phyloP scores from a whole-genome alignment of 2,329 filamentous ascomycete genomes.

The Scortechinia acanthostroma region DNA sequence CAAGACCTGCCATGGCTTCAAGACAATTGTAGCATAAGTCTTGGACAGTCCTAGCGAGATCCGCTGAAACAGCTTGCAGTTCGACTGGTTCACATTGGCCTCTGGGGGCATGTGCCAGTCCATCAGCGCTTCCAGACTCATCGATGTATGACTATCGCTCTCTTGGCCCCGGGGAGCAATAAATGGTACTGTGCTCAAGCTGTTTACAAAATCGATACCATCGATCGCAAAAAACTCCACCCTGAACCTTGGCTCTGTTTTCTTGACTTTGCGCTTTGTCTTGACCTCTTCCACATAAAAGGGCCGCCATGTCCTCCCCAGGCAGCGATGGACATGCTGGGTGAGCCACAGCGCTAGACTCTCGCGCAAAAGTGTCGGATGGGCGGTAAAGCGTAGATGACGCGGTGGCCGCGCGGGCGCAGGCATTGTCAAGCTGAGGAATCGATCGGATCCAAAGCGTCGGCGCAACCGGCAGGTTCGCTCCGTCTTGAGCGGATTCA shows the following conservation, averaged over 20 bases:
- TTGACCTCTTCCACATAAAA: conserved; percentile 31
- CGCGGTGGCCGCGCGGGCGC: conserved; percentile 15
- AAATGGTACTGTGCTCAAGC: neutral
- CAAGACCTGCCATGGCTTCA: conserved; percentile 25
- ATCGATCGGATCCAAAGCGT: conserved; percentile 34
- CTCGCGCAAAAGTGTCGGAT: conserved; percentile 15
- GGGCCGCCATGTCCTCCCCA: conserved; percentile 30
- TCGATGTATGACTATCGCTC: conserved; percentile 19
- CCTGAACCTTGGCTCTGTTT: conserved; percentile 17
- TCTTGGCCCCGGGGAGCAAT: neutral
- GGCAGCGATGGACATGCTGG: conserved; percentile 21
- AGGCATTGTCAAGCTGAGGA: conserved; percentile 27
- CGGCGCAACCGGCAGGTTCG: conserved; percentile 31
- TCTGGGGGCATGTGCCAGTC: conserved; percentile 31
- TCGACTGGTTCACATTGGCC: conserved; percentile 22
- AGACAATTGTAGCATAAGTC: conserved; percentile 24
- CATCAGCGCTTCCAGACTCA: conserved; percentile 25
- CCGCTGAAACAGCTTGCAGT: conserved; percentile 33
- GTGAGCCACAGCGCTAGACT: conserved; percentile 27
- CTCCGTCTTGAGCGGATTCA: conserved; percentile 30
- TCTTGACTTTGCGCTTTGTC: conserved; percentile 14
- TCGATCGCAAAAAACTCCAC: conserved; percentile 30
- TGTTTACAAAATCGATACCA: conserved; percentile 23
- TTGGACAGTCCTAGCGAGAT: conserved; percentile 31
- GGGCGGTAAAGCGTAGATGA: conserved; percentile 12